Base-by-base conservation (phyloP, 2,329 filamentous ascomycete species). In the Berkeleyomyces rouxiae region DNA sequence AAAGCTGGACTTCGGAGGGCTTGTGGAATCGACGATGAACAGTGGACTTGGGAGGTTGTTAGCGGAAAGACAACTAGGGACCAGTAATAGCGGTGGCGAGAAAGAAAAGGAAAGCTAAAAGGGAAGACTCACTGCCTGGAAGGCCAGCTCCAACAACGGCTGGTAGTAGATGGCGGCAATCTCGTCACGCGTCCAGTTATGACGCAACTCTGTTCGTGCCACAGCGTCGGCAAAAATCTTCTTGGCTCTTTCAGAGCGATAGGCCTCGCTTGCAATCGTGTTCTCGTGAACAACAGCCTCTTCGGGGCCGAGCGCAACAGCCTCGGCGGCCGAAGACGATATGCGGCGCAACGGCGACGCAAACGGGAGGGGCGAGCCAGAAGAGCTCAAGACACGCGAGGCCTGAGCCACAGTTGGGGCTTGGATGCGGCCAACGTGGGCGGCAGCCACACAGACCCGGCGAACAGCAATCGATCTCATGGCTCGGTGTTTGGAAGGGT, bases 1-100 rank as follows among this genome's bases (percentile, higher is more conserved):
- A 96, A 74, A 95, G 86, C 74, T 96, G 90, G 66, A 96, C 88
- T 37, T 88, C 85, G 57, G 84, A 79, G 5, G 90, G 88, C 70
- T 88, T 82, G 75, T 95, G 90, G 77, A 95, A 95, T 68, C 86
- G 85, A 55, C 89, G 85, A 74, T 96, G 90, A 63, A 95, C 76
- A 43, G 79, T 81, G 67, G 82, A 84, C 89, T 93, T 44, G 36
- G 33, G 9, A 51, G 23, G 6, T 31, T 13, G 39, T 59, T 58
- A 40, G 5, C 2, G 31, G 4, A 47, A 44, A 44, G 53, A n/a
- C 16, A 5, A 31, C 4, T 10, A n/a, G 16, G 7, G 16, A 40
- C 33, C 59, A 53, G 36, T 13, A 43, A 16, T 57, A 16, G 63
- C 46, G 44, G 13, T 23, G 36, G 46, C 36, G 13, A 7, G 42